phyloP scores from a whole-genome alignment of 2,329 filamentous ascomycete species.

The Diaporthe ilicicola region DNA sequence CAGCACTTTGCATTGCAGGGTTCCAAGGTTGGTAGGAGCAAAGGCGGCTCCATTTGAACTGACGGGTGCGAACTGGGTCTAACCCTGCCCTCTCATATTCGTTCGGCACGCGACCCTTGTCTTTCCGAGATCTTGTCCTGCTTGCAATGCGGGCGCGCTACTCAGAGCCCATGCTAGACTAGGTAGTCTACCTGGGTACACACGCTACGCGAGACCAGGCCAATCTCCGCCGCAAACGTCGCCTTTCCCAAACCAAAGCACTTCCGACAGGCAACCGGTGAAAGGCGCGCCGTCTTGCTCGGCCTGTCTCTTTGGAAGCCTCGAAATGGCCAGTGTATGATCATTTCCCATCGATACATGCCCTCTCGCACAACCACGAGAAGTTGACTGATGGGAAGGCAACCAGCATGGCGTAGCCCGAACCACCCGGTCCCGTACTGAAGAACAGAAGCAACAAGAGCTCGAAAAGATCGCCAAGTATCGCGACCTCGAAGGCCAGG shows the following conservation, averaged over 20 bases:
- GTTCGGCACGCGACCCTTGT: too few species aligned
- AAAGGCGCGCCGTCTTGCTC: background rate
- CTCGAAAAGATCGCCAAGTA: slow-evolving; percentile 80
- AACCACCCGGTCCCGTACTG: slow-evolving; percentile 68
- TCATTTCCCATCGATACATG: background rate
- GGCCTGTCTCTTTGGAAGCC: background rate
- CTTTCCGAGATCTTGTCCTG: too few species aligned
- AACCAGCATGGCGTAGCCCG: slow-evolving; percentile 85
- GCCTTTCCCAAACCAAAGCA: background rate
- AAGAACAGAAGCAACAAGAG: slow-evolving; percentile 76
- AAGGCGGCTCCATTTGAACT: too few species aligned
- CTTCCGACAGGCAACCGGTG: background rate
- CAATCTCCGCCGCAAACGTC: slow-evolving; percentile 8
- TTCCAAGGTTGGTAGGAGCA: too few species aligned
- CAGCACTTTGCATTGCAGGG: too few species aligned
- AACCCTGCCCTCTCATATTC: too few species aligned
- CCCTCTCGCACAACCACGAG: background rate
- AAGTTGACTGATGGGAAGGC: slow-evolving; percentile 34
- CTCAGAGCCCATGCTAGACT: background rate
- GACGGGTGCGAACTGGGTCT: too few species aligned
- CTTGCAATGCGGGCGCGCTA: too few species aligned
- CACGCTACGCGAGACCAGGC: background rate
- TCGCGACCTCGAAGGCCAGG: slow-evolving; percentile 72
- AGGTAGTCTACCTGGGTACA: background rate
- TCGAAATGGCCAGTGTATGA: slow-evolving; percentile 34